A percentile compares a stretch with the other conserved stretches of the same genome.
Conservation (phyloP, 768 basidiomycete species). For the Mycena galopus region DNA sequence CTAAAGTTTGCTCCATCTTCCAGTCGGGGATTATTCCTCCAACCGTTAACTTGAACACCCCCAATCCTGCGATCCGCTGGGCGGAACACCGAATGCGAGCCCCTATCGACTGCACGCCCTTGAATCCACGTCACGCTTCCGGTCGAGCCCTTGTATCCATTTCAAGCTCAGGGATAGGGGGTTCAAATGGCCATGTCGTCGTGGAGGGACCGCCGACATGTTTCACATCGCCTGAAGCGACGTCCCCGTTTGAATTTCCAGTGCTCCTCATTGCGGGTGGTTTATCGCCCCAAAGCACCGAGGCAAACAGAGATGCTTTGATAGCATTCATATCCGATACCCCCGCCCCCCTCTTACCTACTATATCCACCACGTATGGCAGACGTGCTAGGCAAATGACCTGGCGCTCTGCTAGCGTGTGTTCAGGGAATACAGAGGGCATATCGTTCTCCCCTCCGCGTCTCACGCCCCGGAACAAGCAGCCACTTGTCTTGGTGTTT, state of each 20-base stretch:
- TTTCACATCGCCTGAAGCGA: not conserved
- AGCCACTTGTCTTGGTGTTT: not conserved
- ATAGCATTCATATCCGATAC: no score
- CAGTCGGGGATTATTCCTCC: conserved; percentile 39
- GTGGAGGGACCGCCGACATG: not conserved
- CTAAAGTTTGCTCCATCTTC: conserved; percentile 51
- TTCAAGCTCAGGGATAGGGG: not conserved
- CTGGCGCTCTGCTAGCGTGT: conserved; percentile 45
- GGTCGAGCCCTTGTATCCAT: not conserved
- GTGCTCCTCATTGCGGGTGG: not conserved
- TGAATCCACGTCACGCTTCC: not conserved
- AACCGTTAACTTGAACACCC: conserved; percentile 40
- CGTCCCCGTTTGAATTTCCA: not conserved
- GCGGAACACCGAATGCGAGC: conserved; percentile 32
- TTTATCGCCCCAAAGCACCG: conserved; percentile 31
- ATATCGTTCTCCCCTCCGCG: conserved; percentile 34
- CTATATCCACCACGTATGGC: conserved; percentile 35
- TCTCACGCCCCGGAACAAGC: conserved; percentile 38
- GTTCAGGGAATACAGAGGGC: no score
- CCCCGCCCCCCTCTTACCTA: no score
- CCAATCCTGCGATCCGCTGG: conserved; percentile 51
- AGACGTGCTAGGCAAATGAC: conserved; percentile 49
- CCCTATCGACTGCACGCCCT: not conserved
- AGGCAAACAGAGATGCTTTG: no score
- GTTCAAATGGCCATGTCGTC: not conserved